These are phyloP conservation scores for Verbascum thapsus DNA, from an alignment of 257 asterid species.

Conservation along the genomic window DNA sequence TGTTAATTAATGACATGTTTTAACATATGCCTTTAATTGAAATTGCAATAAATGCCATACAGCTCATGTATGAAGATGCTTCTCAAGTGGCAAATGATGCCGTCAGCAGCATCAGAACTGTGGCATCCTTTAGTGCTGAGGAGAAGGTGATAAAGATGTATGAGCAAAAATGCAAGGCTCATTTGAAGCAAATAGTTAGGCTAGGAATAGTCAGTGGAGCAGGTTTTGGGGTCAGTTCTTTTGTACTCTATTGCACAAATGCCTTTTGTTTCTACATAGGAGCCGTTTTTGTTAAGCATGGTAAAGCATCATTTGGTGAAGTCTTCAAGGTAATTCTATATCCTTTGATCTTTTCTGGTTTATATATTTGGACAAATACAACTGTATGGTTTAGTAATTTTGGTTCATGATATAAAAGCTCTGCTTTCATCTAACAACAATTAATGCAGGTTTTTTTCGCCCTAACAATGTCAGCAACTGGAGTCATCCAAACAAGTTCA, in stretches of 20 bases:
- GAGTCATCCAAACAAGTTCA: slow-evolving; percentile 33
- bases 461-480: slow-evolving; percentile 41
- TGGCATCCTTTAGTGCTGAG: slow-evolving; percentile 31
- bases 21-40: no score
- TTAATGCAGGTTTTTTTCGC: slow-evolving; percentile 44
- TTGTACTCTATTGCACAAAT: slow-evolving; percentile 28
- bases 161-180: slow-evolving; percentile 18
- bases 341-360: no score
- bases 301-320: slow-evolving; percentile 29
- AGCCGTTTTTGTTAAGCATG: slow-evolving; percentile 31
- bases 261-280: slow-evolving; percentile 39
- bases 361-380: no score
- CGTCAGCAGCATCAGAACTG: slow-evolving; percentile 33
- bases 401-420: no score
- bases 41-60: background rate
- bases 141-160: slow-evolving; percentile 36
- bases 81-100: slow-evolving; percentile 39
- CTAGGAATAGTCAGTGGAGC: slow-evolving; percentile 33
- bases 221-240: slow-evolving; percentile 39
- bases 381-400: no score
- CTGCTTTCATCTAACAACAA: no score
- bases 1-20: no score
- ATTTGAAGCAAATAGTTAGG: slow-evolving; percentile 31
- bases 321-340: slow-evolving; percentile 33
- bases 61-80: slow-evolving; percentile 42